Percentiles rank a stretch among this genome's conserved stretches.
Evolutionary conservation across 495 filamentous ascomycete species (phyloP).

Genomic region (Cercophora samala): DNA sequence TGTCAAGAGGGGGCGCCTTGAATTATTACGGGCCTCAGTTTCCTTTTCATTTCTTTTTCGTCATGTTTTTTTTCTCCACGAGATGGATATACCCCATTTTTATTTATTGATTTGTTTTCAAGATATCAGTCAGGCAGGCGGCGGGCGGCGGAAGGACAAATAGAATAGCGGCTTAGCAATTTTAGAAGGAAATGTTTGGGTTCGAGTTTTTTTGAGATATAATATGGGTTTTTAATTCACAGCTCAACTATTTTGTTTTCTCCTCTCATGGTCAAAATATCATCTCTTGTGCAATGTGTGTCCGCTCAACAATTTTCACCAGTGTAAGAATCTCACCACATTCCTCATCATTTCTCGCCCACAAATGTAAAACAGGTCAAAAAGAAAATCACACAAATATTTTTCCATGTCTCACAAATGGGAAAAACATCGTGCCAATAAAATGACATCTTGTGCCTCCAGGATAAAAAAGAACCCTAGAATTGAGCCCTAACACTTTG

Average conservation of each 20-base stretch:
- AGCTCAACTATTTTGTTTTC: slow-evolving; percentile 1
- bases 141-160: not conserved
- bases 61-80: slow-evolving; percentile 26
- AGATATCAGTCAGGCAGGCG: not conserved
- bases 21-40: slow-evolving; percentile 21
- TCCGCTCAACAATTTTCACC: not conserved
- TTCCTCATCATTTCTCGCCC: not conserved
- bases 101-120: slow-evolving; percentile 13
- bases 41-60: slow-evolving; percentile 14
- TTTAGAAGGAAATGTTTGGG: not conserved
- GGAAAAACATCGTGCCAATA: not conserved
- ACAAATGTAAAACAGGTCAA: not conserved
- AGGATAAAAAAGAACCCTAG: not conserved
- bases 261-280: not conserved
- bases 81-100: slow-evolving; percentile 38
- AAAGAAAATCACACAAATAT: not conserved
- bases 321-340: not conserved
- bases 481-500: not conserved
- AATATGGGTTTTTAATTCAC: not conserved
- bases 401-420: not conserved
- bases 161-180: not conserved
- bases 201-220: not conserved
- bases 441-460: too few relatives aligned
- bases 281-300: not conserved
- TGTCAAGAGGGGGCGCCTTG: slow-evolving; percentile 23